These are phyloP conservation scores for Notholithocarpus densiflorus DNA, from an alignment of 306 rosid genomes.

Conservation along the genomic window DNA sequence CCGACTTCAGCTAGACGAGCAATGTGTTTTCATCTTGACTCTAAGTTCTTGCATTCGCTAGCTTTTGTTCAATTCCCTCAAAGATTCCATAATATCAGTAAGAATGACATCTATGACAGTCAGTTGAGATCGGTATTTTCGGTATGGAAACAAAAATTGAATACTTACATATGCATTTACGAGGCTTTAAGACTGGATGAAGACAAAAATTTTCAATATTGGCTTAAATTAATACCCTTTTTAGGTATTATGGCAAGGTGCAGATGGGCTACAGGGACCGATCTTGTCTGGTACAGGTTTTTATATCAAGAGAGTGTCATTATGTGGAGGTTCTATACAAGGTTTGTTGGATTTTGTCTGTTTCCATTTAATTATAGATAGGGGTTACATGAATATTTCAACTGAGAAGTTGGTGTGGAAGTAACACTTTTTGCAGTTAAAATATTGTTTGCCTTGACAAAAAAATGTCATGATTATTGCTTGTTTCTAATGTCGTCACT, in stretches of 20 bases:
- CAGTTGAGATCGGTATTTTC: constrained; percentile 32
- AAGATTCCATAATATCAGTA: constrained; percentile 44
- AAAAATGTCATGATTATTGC: too few species aligned
- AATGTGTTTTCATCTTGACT: constrained; percentile 74
- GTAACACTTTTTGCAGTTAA: too few species aligned
- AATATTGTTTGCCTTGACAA: too few species aligned
- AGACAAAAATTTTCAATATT: background rate
- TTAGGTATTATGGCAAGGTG: constrained; percentile 48
- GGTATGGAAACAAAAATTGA: constrained; percentile 23
- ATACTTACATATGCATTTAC: background rate
- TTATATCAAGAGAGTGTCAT: constrained; percentile 47
- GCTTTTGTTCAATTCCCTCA: constrained; percentile 76
- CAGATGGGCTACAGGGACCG: constrained; percentile 65
- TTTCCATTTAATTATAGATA: too few species aligned
- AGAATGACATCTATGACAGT: constrained; percentile 62
- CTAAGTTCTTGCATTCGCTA: constrained; percentile 46
- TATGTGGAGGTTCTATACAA: constrained; percentile 24
- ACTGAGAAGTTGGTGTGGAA: too few species aligned
- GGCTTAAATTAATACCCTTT: background rate
- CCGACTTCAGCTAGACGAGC: constrained; percentile 64
- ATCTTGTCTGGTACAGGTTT: constrained; percentile 54
- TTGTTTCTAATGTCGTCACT: too few species aligned
- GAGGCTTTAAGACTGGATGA: background rate
- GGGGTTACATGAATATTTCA: too few species aligned
- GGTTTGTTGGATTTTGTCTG: background rate